Evolutionary conservation across 352 stramenopile genomes (phyloP).

Genomic region (Globisporangium recalcitrans): DNA sequence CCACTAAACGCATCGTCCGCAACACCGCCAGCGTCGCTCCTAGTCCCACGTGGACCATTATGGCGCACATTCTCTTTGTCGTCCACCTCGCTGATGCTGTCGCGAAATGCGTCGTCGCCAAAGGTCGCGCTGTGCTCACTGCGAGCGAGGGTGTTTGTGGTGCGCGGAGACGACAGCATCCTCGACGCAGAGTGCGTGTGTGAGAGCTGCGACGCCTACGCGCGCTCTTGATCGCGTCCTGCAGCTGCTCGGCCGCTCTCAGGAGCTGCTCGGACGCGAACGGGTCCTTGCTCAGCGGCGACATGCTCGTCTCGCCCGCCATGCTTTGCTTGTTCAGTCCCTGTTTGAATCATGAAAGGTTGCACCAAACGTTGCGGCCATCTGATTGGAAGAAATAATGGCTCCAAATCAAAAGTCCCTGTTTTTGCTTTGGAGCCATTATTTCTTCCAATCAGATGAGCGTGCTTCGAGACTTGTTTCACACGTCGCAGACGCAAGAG

Average conservation of each 20-base stretch:
- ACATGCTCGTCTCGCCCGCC: background rate
- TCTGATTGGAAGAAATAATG: slow-evolving; percentile 2
- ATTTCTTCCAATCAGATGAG: background rate
- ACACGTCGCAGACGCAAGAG: background rate
- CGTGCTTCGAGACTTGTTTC: background rate
- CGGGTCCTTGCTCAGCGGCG: slow-evolving; percentile 10
- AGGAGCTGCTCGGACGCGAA: slow-evolving; percentile 30
- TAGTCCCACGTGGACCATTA: background rate
- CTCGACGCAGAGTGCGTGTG: background rate
- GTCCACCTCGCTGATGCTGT: background rate
- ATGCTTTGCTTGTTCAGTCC: background rate
- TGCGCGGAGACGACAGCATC: background rate
- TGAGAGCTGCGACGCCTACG: slow-evolving; percentile 19
- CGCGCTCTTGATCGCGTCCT: slow-evolving; percentile 41
- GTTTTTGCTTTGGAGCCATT: background rate
- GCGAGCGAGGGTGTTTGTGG: background rate
- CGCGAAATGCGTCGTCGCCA: background rate
- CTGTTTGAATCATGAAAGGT: background rate
- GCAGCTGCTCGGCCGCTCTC: slow-evolving; percentile 44
- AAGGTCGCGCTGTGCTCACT: background rate
- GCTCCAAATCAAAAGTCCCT: background rate
- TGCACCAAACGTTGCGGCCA: background rate
- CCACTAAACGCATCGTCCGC: background rate
- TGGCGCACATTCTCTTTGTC: background rate
- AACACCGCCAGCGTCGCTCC: background rate